Evolutionary conservation across 495 filamentous ascomycete species (phyloP).

Genomic region (Tuber brumale): DNA sequence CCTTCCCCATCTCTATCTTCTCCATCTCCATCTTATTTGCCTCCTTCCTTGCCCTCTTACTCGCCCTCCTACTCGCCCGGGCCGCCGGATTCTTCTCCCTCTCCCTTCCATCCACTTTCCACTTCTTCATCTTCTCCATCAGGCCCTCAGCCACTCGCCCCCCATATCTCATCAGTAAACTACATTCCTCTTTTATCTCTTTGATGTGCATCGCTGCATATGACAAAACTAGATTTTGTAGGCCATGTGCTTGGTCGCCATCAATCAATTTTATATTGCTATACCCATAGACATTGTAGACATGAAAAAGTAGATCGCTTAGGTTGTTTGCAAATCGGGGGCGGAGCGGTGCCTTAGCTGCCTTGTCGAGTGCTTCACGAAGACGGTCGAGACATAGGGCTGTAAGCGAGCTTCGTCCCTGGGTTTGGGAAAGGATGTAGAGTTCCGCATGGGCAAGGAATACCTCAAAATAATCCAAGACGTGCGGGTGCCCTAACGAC

Average conservation of each 20-base stretch:
- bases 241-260: neutral
- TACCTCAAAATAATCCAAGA: neutral
- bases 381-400: neutral
- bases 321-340: neutral
- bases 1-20: too few relatives aligned
- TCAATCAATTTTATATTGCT: neutral
- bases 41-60: too few relatives aligned
- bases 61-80: too few relatives aligned
- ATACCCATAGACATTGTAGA: neutral
- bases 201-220: neutral
- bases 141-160: too few relatives aligned
- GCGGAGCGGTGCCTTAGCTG: neutral
- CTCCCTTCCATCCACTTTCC: too few relatives aligned
- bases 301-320: neutral
- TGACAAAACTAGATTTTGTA: neutral
- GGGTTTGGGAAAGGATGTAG: neutral
- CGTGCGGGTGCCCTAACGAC: neutral
- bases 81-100: too few relatives aligned
- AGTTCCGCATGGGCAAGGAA: neutral
- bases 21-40: too few relatives aligned
- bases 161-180: neutral
- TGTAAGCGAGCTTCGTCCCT: neutral
- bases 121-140: too few relatives aligned
- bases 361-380: neutral
- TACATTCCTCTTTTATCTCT: neutral